Base-by-base conservation (phyloP, 495 filamentous ascomycete species). In the Amorphotheca resinae region DNA sequence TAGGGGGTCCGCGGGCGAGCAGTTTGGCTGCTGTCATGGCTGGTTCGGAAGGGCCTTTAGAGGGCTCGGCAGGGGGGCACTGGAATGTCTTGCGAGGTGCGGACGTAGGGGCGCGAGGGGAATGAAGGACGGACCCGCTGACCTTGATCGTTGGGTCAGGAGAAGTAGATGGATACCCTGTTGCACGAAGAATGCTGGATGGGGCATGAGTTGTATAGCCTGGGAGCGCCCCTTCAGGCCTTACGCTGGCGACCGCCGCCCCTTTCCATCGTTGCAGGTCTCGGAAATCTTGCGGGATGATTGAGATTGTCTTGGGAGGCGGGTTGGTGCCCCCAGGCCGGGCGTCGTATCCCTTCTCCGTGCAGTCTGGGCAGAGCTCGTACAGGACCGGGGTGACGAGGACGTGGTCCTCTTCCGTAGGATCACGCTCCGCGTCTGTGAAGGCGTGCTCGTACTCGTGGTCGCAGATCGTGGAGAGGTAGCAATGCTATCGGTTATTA, bases 361-460 rank as follows among this genome's bases (percentile, higher is more conserved):
- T 35, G 26, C 40, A 42, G 0, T 32, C 40, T 12, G 40, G 40
- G 16, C 40, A 42, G 40, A 42, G 40, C 9, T 18, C 40, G 26
- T 20, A 23, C 15, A 9, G 20, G 4, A 32, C 15, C 9, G 40
- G 28, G 11, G 11, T 35, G 1, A 35, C 32, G 17, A 42, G 40
- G 26, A 42, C 40, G 11, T 20, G 2, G 7, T 42, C 40, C 0
- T 15, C 14, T n/a, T 32, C 11, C 25, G 9, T 15, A 2, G 25
- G 9, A 15, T 31, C 1, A 1, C 40, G 40, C 12, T 42, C 25
- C 3, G 20, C 25, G 40, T 31, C 16, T n/a, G 40, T 42, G 3
- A 42, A 4, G 16, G 25, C 33, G 16, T 42, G 40, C 17, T 32
- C 25, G 16, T 33, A 42, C 16, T 42, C 40, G 25, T 42, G 40